A percentile compares a stretch with the other conserved stretches of the same genome.
These are phyloP conservation scores for Gleditsia sinensis DNA, from an alignment of 306 rosid species.

Conservation along the genomic window DNA sequence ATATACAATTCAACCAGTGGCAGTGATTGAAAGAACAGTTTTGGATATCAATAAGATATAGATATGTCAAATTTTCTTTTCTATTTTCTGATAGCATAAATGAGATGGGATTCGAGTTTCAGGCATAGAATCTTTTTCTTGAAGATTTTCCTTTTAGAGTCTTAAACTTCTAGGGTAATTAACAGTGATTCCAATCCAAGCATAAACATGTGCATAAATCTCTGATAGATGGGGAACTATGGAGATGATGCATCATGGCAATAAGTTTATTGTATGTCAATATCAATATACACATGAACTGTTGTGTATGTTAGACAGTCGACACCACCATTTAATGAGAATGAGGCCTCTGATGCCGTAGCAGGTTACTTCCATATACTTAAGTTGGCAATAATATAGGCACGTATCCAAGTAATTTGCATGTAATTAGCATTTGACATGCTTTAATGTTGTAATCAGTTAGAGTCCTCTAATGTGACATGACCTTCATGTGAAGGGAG, in stretches of 20 bases:
- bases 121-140: neutral
- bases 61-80: slow-evolving; percentile 8
- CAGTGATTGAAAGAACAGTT: slow-evolving; percentile 4
- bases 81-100: neutral
- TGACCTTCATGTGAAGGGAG: no score
- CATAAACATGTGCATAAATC: no score
- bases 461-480: no score
- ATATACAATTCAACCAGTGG: slow-evolving; percentile 12
- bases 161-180: no score
- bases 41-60: slow-evolving; percentile 16
- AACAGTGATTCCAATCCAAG: no score
- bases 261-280: neutral
- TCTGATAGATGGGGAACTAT: neutral
- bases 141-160: no score
- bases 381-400: neutral
- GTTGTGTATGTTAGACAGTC: neutral
- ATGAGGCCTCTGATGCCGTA: neutral
- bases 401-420: neutral
- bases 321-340: no score
- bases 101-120: neutral
- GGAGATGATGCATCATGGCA: neutral
- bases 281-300: no score
- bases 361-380: neutral
- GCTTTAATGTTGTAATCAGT: no score
- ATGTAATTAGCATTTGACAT: no score